phyloP scores from a whole-genome alignment of 2,329 filamentous ascomycete species.

The Cordyceps farinosa region DNA sequence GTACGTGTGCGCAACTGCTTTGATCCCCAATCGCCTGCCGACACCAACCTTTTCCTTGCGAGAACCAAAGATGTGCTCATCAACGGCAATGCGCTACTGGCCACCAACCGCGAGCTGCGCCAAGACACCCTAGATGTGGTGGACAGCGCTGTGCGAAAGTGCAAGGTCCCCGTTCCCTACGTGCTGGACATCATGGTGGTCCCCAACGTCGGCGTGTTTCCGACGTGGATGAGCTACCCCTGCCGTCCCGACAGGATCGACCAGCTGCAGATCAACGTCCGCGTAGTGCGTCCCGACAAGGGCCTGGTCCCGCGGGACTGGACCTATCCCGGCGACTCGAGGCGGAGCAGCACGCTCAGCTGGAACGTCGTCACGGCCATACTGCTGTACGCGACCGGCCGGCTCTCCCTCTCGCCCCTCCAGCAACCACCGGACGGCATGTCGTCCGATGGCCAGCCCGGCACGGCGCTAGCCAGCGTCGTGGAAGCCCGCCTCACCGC shows the following conservation, averaged over 20 bases:
- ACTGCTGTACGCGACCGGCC: no score
- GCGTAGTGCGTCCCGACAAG: background rate
- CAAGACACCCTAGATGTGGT: background rate
- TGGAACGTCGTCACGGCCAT: no score
- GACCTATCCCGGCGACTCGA: background rate
- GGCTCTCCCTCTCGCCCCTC: no score
- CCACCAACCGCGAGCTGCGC: background rate
- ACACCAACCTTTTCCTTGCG: no score
- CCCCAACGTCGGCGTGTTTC: background rate
- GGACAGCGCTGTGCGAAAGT: background rate
- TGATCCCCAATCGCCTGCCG: no score
- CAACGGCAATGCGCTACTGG: background rate
- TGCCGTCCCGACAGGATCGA: background rate
- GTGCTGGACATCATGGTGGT: background rate
- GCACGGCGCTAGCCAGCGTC: no score
- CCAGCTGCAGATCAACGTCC: background rate
- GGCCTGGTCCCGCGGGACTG: no score
- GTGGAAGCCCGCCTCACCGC: no score
- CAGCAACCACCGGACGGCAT: no score
- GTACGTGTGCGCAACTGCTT: no score
- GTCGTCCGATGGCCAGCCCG: no score
- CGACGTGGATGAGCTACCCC: background rate
- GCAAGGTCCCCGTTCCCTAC: background rate
- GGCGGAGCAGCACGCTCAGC: background rate
- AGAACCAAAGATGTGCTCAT: no score